A percentile compares a stretch with the other conserved stretches of the same genome.
Conservation (phyloP, 169 alveolate genomes). For the Eimeria nieschulzi region DNA sequence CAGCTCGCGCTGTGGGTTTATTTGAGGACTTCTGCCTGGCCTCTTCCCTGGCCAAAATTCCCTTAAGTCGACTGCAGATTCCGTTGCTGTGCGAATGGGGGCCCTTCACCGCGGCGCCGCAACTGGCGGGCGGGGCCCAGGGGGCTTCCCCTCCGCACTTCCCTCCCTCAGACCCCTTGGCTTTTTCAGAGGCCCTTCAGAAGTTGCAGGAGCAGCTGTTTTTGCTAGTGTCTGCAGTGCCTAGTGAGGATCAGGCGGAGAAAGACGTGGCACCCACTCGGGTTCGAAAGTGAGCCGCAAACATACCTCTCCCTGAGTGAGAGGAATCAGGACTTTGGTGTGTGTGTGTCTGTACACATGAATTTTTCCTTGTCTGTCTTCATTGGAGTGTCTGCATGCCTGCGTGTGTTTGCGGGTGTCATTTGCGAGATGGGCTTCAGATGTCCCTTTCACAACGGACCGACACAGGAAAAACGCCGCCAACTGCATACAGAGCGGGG, state of each 20-base stretch:
- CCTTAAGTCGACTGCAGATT: not conserved
- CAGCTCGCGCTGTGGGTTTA: not conserved
- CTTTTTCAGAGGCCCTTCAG: conserved; percentile 21
- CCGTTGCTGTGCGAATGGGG: not conserved
- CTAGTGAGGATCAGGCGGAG: not conserved
- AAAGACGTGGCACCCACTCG: not conserved
- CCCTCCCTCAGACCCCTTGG: conserved; percentile 20
- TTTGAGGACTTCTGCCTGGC: conserved; percentile 1
- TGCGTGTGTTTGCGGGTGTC: not conserved
- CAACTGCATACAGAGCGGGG: not conserved
- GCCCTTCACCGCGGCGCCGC: not conserved
- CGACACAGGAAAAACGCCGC: not conserved
- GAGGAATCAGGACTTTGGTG: not conserved
- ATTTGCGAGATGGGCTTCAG: not conserved
- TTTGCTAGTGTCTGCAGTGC: not conserved
- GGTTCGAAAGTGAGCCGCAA: not conserved
- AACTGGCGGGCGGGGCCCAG: not conserved
- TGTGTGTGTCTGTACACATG: too few relatives aligned
- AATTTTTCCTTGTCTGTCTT: too few relatives aligned
- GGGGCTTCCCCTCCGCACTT: not conserved
- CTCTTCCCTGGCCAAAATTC: not conserved
- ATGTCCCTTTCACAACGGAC: not conserved
- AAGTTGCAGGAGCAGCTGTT: conserved; percentile 1
- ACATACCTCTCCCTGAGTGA: not conserved
- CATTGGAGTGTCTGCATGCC: not conserved